These are phyloP conservation scores for Yamadazyma oceani DNA, from an alignment of 1,139 yeast species.

Conservation along the genomic window DNA sequence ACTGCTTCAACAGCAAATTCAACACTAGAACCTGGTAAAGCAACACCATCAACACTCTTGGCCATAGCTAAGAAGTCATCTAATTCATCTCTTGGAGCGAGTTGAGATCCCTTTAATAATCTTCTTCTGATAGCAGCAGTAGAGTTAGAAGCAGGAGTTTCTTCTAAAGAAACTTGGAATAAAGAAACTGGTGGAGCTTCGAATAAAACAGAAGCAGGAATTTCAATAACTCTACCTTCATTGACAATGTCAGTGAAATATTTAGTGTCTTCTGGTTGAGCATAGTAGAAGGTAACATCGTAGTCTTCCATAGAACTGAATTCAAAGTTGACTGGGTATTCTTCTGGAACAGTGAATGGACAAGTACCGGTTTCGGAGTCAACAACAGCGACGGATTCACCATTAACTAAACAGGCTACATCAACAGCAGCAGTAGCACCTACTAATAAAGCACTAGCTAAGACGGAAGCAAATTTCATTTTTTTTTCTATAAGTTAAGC, in stretches of 20 bases:
- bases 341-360: conserved; percentile 36
- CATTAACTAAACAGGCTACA: conserved; percentile 41
- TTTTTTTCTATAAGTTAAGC: background rate
- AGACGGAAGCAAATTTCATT: conserved; percentile 16
- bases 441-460: conserved; percentile 21
- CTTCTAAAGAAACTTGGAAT: conserved; percentile 31
- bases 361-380: conserved; percentile 45
- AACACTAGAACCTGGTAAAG: conserved; percentile 19
- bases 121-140: conserved; percentile 46
- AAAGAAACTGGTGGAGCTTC: conserved; percentile 24
- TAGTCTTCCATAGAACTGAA: conserved; percentile 33
- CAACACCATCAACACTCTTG: conserved; percentile 29
- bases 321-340: conserved; percentile 27
- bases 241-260: conserved; percentile 37
- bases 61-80: conserved; percentile 35
- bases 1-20: conserved; percentile 24
- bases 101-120: conserved; percentile 21
- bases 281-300: conserved; percentile 39
- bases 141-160: conserved; percentile 37
- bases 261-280: conserved; percentile 21
- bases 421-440: conserved; percentile 27
- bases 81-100: conserved; percentile 17
- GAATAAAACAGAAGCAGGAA: conserved; percentile 35
- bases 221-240: conserved; percentile 34
- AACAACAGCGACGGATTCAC: conserved; percentile 32